Evolutionary conservation across 2,329 filamentous ascomycete genomes (phyloP).

Genomic region (Alternaria ethzedia): DNA sequence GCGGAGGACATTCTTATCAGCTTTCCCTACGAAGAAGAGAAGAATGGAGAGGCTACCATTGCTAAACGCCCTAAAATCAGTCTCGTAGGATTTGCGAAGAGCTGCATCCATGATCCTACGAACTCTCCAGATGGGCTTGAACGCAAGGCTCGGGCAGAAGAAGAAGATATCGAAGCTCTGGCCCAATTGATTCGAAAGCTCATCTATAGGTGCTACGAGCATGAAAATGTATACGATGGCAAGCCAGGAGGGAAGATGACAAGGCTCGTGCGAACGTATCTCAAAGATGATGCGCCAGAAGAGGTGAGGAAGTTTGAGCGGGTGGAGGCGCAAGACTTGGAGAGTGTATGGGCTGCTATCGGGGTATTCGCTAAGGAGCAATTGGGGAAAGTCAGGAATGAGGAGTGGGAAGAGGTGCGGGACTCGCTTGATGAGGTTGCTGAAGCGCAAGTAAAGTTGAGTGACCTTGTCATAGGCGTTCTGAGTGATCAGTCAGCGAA

Average conservation of each 20-base stretch:
- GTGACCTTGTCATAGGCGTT: not conserved
- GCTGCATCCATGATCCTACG: not conserved
- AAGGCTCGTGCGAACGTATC: not conserved
- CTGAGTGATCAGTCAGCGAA: not conserved
- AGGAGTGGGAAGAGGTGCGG: not conserved
- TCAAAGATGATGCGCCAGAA: not conserved
- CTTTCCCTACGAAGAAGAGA: not conserved
- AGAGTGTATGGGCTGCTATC: not conserved
- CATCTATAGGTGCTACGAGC: not conserved
- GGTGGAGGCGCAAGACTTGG: not conserved
- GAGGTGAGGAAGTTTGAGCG: not conserved
- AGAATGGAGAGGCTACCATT: not conserved
- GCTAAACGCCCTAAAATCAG: not conserved
- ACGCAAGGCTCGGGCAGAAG: not conserved
- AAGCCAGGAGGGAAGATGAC: not conserved
- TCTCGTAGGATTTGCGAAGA: not conserved
- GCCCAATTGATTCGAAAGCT: not conserved
- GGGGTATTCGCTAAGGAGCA: not conserved
- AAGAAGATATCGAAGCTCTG: not conserved
- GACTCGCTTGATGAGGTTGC: not conserved
- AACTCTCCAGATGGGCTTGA: not conserved
- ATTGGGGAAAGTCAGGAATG: not conserved
- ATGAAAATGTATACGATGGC: not conserved
- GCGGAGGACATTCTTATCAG: slow-evolving; percentile 3
- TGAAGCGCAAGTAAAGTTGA: not conserved